Conservation (phyloP, 2,329 filamentous ascomycete genomes). For the Aureobasidium melanogenum region DNA sequence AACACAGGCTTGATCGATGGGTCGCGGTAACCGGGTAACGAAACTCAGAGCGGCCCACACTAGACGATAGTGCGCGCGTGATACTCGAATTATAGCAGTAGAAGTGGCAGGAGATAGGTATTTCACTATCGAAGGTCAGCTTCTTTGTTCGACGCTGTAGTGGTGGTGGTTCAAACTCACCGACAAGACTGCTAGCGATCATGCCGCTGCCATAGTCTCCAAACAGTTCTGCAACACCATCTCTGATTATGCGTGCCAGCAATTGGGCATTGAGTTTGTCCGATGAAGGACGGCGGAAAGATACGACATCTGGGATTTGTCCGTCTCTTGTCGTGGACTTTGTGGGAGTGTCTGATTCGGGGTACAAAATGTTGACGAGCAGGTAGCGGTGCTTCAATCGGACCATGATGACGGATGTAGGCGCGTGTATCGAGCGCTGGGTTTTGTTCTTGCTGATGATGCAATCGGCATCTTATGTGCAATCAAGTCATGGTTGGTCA, state of each 20-base stretch:
- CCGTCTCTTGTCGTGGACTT: constrained; percentile 23
- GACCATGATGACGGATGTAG: constrained; percentile 55
- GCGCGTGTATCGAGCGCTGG: not conserved
- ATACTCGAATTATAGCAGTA: constrained; percentile 81
- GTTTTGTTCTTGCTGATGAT: not conserved
- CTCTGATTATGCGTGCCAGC: constrained; percentile 60
- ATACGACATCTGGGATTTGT: constrained; percentile 51
- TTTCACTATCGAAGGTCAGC: constrained; percentile 54
- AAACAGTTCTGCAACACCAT: constrained; percentile 64
- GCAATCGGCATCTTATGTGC: not conserved
- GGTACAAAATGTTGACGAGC: constrained; percentile 88
- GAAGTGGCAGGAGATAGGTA: constrained; percentile 89
- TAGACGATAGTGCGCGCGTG: constrained; percentile 72
- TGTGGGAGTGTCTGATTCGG: constrained; percentile 32
- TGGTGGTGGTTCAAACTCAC: constrained; percentile 35
- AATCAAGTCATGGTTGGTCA: not conserved
- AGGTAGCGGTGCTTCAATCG: constrained; percentile 94
- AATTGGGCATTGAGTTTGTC: constrained; percentile 58
- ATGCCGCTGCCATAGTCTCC: constrained; percentile 83
- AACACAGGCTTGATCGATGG: constrained; percentile 57
- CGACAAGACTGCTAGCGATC: constrained; percentile 57
- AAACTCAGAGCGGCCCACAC: constrained; percentile 86
- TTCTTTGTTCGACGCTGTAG: not conserved
- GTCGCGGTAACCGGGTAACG: constrained; percentile 59
- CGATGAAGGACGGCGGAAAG: constrained; percentile 71